Conservation (phyloP, 345 rosid species). For the Pugionium cornutum region DNA sequence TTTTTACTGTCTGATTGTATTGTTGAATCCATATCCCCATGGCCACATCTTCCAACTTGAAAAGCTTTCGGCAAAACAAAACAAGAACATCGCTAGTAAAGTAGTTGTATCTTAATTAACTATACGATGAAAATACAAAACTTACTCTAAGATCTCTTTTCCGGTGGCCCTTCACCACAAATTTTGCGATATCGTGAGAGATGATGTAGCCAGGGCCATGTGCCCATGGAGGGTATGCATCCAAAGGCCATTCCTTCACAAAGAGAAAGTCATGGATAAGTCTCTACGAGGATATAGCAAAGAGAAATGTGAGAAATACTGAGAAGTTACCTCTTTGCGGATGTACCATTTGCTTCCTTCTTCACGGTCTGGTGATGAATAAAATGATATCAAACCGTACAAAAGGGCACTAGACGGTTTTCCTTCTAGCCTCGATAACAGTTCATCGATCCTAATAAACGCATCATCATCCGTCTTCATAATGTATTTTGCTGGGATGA, state of each 20-base stretch:
- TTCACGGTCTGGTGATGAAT: constrained; percentile 76
- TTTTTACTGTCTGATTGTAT: constrained; percentile 53
- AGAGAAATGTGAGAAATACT: background rate
- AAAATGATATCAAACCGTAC: constrained; percentile 68
- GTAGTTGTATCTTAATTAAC: no score
- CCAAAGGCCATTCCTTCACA: constrained; percentile 73
- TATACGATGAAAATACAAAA: constrained; percentile 13
- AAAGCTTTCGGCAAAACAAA: constrained; percentile 50
- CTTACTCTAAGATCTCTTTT: constrained; percentile 66
- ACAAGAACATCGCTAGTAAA: no score
- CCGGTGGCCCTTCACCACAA: constrained; percentile 65
- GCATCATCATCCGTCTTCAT: constrained; percentile 98
- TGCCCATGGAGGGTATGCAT: constrained; percentile 88
- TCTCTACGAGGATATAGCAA: constrained; percentile 19
- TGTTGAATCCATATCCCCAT: constrained; percentile 93
- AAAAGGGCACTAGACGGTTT: constrained; percentile 63
- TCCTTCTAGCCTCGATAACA: constrained; percentile 56
- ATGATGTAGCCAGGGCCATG: constrained; percentile 88
- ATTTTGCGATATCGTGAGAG: constrained; percentile 74
- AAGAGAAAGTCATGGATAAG: background rate
- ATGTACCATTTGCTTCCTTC: constrained; percentile 85
- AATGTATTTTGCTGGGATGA: constrained; percentile 73
- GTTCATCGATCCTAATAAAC: constrained; percentile 84
- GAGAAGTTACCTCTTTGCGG: constrained; percentile 51
- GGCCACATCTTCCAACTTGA: constrained; percentile 91